Conservation (phyloP, 208 protist species). For the Phytomonas sp. region DNA sequence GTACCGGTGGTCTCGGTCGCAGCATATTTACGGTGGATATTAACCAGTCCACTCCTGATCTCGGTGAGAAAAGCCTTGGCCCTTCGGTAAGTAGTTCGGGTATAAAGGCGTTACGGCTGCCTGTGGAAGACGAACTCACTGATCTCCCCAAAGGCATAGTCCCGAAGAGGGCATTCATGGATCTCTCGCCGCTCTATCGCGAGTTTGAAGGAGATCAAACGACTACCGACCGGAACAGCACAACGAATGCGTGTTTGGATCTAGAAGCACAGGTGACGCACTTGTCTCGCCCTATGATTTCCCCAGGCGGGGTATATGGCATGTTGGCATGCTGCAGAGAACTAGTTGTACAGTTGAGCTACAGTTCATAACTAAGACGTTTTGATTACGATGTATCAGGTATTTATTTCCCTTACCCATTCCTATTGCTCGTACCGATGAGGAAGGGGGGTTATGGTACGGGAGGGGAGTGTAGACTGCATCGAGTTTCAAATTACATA, state of each 20-base stretch:
- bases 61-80: neutral
- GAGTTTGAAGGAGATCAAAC: neutral
- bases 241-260: conserved; percentile 14
- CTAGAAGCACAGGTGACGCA: conserved; percentile 47
- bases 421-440: neutral
- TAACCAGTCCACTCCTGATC: conserved; percentile 13
- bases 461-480: neutral
- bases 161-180: neutral
- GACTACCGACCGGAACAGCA: conserved; percentile 11
- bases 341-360: conserved; percentile 65
- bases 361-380: conserved; percentile 14
- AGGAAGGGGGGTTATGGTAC: neutral
- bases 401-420: conserved; percentile 1
- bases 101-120: conserved; percentile 31
- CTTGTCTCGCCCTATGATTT: conserved; percentile 43
- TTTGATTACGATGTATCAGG: neutral
- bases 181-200: neutral
- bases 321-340: conserved; percentile 61
- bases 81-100: neutral
- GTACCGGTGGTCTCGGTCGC: conserved; percentile 69
- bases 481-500: neutral
- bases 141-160: conserved; percentile 24
- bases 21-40: conserved; percentile 67
- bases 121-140: conserved; percentile 23
- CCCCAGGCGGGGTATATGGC: conserved; percentile 39